Percentiles rank a stretch among this genome's conserved stretches.
Conservation (phyloP, 257 asterid species). For the Haberlea rhodopensis region DNA sequence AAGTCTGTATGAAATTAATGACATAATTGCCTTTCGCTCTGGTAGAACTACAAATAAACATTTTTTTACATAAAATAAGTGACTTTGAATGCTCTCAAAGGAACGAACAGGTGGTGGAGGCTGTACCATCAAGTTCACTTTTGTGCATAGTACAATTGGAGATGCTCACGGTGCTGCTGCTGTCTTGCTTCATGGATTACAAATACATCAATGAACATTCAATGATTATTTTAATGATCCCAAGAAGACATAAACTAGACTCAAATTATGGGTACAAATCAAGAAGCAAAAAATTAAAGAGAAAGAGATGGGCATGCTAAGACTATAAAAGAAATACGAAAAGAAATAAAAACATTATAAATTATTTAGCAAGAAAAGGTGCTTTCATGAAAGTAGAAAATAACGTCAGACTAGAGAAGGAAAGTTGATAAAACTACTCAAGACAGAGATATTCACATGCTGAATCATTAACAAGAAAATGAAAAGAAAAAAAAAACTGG, state of each 20-base stretch:
- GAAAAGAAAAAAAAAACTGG: slow-evolving; percentile 1
- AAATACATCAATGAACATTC: slow-evolving; percentile 17
- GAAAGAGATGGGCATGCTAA: neutral
- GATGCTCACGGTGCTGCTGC: neutral
- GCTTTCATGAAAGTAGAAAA: neutral
- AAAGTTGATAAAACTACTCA: neutral
- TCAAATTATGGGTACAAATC: neutral
- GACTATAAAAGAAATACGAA: slow-evolving; percentile 3
- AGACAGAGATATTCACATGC: neutral
- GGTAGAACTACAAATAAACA: slow-evolving; percentile 5
- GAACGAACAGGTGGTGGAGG: slow-evolving; percentile 6
- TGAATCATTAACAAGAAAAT: slow-evolving; percentile 2
- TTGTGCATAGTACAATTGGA: slow-evolving; percentile 6
- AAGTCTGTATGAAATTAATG: neutral
- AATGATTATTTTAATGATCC: neutral
- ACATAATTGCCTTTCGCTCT: slow-evolving; percentile 1
- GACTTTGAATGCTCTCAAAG: neutral
- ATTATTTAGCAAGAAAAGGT: neutral
- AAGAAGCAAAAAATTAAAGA: neutral
- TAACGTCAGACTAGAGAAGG: neutral
- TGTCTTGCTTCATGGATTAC: slow-evolving; percentile 13
- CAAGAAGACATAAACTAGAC: neutral
- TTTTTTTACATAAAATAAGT: neutral
- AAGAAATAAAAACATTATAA: neutral
- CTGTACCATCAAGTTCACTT: neutral